Conservation (phyloP, 768 basidiomycete genomes). For the Suillus cothurnatus region DNA sequence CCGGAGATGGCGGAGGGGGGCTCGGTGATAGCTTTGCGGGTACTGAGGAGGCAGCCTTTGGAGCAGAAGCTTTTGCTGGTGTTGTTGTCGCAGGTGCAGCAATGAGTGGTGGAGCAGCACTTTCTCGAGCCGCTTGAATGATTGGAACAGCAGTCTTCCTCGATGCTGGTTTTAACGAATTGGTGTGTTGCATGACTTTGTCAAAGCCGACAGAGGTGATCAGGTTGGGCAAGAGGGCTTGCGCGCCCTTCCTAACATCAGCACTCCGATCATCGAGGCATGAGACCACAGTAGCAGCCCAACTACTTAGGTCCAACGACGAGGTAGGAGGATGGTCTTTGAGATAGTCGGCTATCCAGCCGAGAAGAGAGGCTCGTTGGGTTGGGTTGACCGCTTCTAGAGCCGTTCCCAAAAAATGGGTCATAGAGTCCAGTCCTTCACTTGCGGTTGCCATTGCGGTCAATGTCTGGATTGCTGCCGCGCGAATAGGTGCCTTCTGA, state of each 20-base stretch:
- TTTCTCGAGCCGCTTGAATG: conserved; percentile 78
- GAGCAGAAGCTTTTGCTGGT: conserved; percentile 28
- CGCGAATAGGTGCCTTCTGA: conserved; percentile 86
- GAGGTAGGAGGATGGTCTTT: conserved; percentile 59
- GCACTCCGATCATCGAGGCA: conserved; percentile 89
- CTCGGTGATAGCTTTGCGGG: conserved; percentile 32
- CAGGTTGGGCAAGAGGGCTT: conserved; percentile 75
- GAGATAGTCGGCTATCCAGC: conserved; percentile 82
- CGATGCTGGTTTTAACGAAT: conserved; percentile 89
- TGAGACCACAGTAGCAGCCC: conserved; percentile 65
- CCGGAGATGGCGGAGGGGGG: conserved; percentile 43
- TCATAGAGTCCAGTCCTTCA: conserved; percentile 83
- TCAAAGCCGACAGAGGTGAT: conserved; percentile 80
- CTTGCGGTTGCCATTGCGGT: conserved; percentile 83
- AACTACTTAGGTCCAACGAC: conserved; percentile 66
- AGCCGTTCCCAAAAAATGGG: conserved; percentile 73
- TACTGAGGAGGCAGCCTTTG: conserved; percentile 25
- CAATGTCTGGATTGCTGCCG: conserved; percentile 76
- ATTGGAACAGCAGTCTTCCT: conserved; percentile 80
- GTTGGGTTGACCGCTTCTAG: conserved; percentile 88
- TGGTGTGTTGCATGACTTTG: conserved; percentile 83
- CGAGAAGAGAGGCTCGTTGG: conserved; percentile 76
- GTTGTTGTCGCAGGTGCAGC: conserved; percentile 30
- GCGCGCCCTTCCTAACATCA: conserved; percentile 92
- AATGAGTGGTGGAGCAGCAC: conserved; percentile 36